These are phyloP conservation scores for Chenopodium quinoa DNA, from an alignment of 148 eudicot genomes.

Conservation along the genomic window DNA sequence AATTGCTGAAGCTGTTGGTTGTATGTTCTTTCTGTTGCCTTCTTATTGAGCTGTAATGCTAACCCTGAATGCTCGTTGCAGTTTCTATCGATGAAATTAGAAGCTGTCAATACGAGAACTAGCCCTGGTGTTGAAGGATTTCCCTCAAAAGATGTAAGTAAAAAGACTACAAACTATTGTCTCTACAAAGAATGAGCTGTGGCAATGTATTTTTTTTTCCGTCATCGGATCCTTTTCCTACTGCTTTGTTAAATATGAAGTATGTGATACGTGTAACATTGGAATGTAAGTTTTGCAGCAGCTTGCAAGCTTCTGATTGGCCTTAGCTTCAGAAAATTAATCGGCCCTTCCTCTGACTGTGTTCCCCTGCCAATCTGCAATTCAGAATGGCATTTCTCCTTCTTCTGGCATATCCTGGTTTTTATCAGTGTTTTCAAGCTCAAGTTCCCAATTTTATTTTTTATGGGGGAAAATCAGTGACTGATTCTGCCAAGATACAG, in stretches of 20 bases:
- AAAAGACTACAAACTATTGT: background rate
- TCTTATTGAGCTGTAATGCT: conserved; percentile 13
- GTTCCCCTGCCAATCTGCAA: background rate
- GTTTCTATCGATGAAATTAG: conserved; percentile 93
- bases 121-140: conserved; percentile 60
- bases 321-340: background rate
- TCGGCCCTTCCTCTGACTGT: background rate
- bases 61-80: conserved; percentile 32
- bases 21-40: conserved; percentile 2
- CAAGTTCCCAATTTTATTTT: background rate
- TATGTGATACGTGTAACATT: background rate
- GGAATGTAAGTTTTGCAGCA: background rate
- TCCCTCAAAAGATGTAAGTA: conserved; percentile 84
- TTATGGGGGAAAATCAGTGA: background rate
- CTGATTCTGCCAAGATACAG: background rate
- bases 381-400: background rate
- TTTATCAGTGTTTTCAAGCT: background rate
- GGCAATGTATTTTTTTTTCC: background rate
- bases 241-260: background rate
- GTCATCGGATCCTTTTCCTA: background rate
- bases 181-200: background rate
- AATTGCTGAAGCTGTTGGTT: background rate
- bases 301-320: background rate
- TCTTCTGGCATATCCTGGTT: background rate
- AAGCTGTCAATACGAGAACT: conserved; percentile 75